A percentile compares a stretch with the other conserved stretches of the same genome.
Conservation (phyloP, 441 rosid species). For the Lepidium campestre region DNA sequence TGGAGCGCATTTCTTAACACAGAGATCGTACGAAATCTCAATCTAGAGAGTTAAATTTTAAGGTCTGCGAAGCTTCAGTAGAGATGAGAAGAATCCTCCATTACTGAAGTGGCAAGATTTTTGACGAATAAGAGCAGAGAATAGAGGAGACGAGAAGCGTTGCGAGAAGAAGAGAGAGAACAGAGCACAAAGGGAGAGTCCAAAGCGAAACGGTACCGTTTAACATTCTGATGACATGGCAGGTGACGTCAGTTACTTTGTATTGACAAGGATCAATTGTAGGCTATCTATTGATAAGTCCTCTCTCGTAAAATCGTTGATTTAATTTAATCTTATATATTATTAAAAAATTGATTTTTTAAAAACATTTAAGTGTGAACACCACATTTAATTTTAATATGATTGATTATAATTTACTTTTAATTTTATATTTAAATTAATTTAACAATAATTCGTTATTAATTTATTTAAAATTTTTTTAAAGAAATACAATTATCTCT, state of each 20-base stretch:
- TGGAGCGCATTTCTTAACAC: constrained; percentile 51
- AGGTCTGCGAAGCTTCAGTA: background rate
- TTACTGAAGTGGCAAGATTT: background rate
- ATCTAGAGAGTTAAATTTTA: background rate
- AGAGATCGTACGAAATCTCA: background rate
- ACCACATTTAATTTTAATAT: no score
- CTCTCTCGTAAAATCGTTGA: no score
- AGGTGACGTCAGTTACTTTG: background rate
- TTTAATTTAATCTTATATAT: no score
- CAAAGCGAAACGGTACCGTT: background rate
- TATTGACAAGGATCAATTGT: no score
- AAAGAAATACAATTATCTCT: no score
- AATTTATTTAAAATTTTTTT: no score
- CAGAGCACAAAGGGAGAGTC: background rate
- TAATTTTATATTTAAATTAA: no score
- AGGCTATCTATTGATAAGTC: no score
- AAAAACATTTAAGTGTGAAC: no score
- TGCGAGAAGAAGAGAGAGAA: background rate
- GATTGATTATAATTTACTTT: no score
- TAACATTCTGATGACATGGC: background rate
- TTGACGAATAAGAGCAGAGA: background rate
- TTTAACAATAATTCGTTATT: no score
- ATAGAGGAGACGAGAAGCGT: background rate
- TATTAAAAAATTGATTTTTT: no score
- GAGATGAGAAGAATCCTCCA: background rate